Base-by-base conservation (phyloP, 345 rosid genomes). In the Lenwebbia sp. region DNA sequence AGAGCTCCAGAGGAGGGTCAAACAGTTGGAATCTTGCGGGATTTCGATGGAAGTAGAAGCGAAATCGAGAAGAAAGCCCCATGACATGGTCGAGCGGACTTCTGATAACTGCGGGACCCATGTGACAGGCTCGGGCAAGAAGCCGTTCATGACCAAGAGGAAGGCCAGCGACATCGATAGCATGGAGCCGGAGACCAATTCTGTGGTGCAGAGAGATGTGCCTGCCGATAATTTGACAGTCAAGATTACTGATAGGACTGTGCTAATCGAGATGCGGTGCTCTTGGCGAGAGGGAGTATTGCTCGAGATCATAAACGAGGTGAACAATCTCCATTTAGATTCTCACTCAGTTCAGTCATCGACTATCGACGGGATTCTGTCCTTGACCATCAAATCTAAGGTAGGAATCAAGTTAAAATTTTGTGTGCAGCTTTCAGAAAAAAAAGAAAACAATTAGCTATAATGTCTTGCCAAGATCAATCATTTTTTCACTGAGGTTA, bases 201-300 rank as follows among this genome's bases (percentile, higher is more conserved):
- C 81, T 37, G 81, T 37, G 10, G 81, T 70, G 47, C 47, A 70
- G 47, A 70, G 47, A 37, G 81, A 70, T 70, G 81, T 10, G 47
- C 87, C 86, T 75, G 87, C 89, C 17, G 91, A 92, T 78, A 89
- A 88, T 75, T 54, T 93, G 86, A 88, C 87, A 40, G 94, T 98
- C 33, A 89, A 86, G 85, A 85, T 86, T 53, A 89, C 88, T 21
- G 93, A 92, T 13, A 89, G 89, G 58, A 94, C 92, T 70, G 93
- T 94, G 87, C 54, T 88, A 75, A 94, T 98, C 44, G 96, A 96
- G 90, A 90, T 97, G 62, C 90, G 90, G 87, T 94, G 99, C 89
- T 89, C 91, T n/a, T 97, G 94, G 95, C 91, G 93, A 88, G 99
- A 97, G 86, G 97, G 99, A 58, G 81, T 95, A 60, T 88, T 97